Percentiles rank a stretch among this genome's conserved stretches.
Evolutionary conservation across 108 stramenopile genomes (phyloP).

Genomic region (Fragilariopsis cylindrus): DNA sequence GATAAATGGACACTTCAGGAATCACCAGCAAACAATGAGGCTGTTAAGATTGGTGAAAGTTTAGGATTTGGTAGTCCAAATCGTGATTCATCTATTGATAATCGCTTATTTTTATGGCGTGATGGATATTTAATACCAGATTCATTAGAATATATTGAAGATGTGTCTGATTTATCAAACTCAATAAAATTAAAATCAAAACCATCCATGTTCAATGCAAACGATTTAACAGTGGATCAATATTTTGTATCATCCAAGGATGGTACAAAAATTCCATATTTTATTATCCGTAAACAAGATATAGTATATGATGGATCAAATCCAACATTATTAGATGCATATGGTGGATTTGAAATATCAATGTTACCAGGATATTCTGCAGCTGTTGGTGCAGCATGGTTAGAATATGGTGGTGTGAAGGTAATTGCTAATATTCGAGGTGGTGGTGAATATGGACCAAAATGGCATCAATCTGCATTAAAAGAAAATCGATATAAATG

Average conservation of each 20-base stretch:
- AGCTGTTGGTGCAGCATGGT: constrained; percentile 59
- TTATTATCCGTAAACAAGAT: constrained; percentile 39
- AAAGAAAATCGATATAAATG: too few species aligned
- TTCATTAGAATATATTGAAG: constrained; percentile 11
- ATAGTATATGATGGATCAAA: constrained; percentile 24
- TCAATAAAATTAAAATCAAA: constrained; percentile 48
- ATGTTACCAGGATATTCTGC: constrained; percentile 72
- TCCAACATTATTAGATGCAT: constrained; percentile 61
- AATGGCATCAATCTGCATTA: constrained; percentile 58
- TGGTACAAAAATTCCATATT: constrained; percentile 70
- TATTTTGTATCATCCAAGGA: constrained; percentile 56
- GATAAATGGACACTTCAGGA: too few species aligned
- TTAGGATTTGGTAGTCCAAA: constrained; percentile 72
- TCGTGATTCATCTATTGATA: constrained; percentile 71
- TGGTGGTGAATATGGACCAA: constrained; percentile 78
- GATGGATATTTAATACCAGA: constrained; percentile 19
- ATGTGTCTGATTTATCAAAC: constrained; percentile 44
- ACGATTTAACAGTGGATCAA: constrained; percentile 49
- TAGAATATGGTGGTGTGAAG: constrained; percentile 81
- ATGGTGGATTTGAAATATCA: constrained; percentile 91
- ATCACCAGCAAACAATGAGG: too few species aligned
- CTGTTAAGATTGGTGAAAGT: constrained; percentile 18
- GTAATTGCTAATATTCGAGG: constrained; percentile 91
- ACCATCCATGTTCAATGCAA: constrained; percentile 49
- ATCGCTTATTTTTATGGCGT: constrained; percentile 48